phyloP scores from a whole-genome alignment of 2,329 filamentous ascomycete genomes.

The Aspergillus hortae region DNA sequence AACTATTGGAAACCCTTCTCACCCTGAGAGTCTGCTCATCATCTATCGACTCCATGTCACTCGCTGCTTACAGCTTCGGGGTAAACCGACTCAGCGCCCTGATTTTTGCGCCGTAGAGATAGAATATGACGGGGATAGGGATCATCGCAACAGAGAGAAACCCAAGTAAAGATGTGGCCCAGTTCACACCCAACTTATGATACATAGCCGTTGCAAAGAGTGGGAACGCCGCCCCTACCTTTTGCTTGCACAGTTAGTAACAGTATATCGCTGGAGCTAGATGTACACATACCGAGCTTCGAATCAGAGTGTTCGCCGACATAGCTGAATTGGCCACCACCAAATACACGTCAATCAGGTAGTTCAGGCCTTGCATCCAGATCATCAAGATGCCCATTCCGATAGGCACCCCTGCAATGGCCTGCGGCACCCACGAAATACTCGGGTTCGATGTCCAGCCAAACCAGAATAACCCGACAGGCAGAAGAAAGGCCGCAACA shows the following conservation, averaged over 20 bases:
- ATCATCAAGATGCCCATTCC: conserved; percentile 2
- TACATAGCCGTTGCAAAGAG: conserved; percentile 4
- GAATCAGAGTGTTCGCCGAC: conserved; percentile 1
- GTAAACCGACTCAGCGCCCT: not conserved
- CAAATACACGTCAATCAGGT: conserved; percentile 3
- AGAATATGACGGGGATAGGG: conserved; percentile 38
- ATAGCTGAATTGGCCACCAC: conserved; percentile 2
- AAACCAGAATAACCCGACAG: conserved; percentile 8
- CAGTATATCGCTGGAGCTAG: too few species aligned
- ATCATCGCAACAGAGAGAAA: conserved; percentile 32
- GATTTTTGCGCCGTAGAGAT: conserved; percentile 24
- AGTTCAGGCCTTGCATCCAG: conserved; percentile 1
- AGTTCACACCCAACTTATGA: conserved; percentile 27
- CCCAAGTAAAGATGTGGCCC: conserved; percentile 36
- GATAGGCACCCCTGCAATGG: not conserved
- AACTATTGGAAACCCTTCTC: too few species aligned
- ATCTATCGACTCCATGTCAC: too few species aligned
- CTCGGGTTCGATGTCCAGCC: conserved; percentile 1
- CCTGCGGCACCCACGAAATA: conserved; percentile 1
- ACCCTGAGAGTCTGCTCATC: too few species aligned
- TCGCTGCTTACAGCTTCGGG: not conserved
- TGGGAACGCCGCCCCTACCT: too few species aligned
- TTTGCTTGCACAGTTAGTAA: too few species aligned
- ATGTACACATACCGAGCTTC: not conserved
- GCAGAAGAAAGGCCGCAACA: not conserved